These are phyloP conservation scores for Xylaria curta DNA, from an alignment of 495 filamentous ascomycete genomes.

Conservation along the genomic window DNA sequence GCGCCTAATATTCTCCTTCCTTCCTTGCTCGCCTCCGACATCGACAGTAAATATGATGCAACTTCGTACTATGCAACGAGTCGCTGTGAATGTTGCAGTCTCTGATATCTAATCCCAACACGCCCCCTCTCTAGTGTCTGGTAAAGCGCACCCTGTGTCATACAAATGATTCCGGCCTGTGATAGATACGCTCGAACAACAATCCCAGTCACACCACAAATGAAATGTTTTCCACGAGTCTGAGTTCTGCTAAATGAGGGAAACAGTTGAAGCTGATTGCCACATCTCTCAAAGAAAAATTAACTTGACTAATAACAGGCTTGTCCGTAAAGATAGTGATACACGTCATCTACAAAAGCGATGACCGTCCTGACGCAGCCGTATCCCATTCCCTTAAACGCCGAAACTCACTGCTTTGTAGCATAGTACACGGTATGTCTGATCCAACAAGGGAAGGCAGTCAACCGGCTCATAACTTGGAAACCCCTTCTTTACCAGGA, in stretches of 20 bases:
- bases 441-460: not conserved
- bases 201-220: too few relatives aligned
- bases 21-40: not conserved
- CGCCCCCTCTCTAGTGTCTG: not conserved
- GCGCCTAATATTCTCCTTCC: not conserved
- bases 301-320: not conserved
- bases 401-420: not conserved
- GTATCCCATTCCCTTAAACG: not conserved
- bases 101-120: not conserved
- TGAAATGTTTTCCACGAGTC: not conserved
- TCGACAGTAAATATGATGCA: not conserved
- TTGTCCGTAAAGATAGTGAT: slow-evolving; percentile 13
- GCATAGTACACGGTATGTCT: not conserved
- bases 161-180: not conserved
- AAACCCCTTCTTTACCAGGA: not conserved
- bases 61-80: not conserved
- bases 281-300: not conserved
- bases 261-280: not conserved
- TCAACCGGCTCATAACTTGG: not conserved
- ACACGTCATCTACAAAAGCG: slow-evolving; percentile 2
- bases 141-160: not conserved
- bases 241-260: not conserved
- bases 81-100: not conserved
- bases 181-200: not conserved
- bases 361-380: not conserved